A percentile compares a stretch with the other conserved stretches of the same genome.
Conservation (phyloP, 2,329 filamentous ascomycete species). For the Penicillium thymicola region DNA sequence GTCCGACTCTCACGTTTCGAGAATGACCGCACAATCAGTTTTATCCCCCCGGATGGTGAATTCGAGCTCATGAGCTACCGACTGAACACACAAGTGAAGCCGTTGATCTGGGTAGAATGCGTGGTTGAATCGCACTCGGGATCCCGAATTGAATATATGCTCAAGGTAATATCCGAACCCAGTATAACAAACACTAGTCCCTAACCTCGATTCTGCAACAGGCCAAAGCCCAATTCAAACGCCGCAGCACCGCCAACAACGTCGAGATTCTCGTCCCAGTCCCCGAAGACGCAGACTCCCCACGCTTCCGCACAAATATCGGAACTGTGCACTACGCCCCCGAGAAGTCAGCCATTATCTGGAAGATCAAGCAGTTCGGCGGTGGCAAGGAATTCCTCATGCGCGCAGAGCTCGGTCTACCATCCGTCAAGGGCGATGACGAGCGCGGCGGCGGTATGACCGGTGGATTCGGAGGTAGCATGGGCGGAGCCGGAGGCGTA, state of each 20-base stretch:
- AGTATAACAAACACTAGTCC: neutral
- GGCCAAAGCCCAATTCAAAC: slow-evolving; percentile 96
- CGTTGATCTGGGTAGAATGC: slow-evolving; percentile 97
- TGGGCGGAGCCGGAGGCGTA: slow-evolving; percentile 77
- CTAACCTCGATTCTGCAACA: slow-evolving; percentile 24
- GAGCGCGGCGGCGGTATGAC: slow-evolving; percentile 97
- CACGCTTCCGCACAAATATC: slow-evolving; percentile 95
- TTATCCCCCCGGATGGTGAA: slow-evolving; percentile 96
- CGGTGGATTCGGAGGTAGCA: slow-evolving; percentile 91
- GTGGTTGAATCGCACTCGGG: slow-evolving; percentile 95
- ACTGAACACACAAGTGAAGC: slow-evolving; percentile 97
- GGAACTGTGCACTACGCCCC: slow-evolving; percentile 96
- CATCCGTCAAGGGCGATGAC: slow-evolving; percentile 90
- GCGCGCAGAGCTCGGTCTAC: slow-evolving; percentile 91
- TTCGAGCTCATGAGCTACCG: slow-evolving; percentile 99
- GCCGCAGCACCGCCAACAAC: slow-evolving; percentile 95
- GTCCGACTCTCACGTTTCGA: slow-evolving; percentile 94
- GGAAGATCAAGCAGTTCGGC: slow-evolving; percentile 99
- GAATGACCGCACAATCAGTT: slow-evolving; percentile 97
- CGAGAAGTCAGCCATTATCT: slow-evolving; percentile 95
- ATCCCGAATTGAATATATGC: slow-evolving; percentile 96
- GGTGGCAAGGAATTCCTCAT: slow-evolving; percentile 98
- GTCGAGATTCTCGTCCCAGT: slow-evolving; percentile 97
- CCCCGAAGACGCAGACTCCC: slow-evolving; percentile 93
- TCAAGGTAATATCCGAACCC: slow-evolving; percentile 60